phyloP scores from a whole-genome alignment of 2,329 filamentous ascomycete genomes.

The Aspergillus aculeatus region DNA sequence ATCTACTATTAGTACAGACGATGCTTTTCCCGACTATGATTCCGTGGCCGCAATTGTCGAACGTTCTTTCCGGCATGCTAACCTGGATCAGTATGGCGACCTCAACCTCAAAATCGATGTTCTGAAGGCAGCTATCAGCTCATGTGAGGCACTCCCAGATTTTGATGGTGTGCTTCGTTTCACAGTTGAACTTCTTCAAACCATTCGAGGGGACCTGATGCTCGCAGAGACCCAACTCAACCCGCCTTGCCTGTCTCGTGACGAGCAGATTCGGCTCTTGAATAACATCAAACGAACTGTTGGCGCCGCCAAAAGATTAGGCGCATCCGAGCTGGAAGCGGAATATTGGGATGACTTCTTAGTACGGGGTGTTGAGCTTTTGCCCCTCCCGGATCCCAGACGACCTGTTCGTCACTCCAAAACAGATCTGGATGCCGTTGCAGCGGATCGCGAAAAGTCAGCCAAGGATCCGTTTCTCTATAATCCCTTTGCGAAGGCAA shows the following conservation, averaged over 20 bases:
- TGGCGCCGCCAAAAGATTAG: conserved; percentile 71
- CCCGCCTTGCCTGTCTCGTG: conserved; percentile 67
- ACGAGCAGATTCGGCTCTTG: conserved; percentile 82
- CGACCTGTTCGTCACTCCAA: conserved; percentile 65
- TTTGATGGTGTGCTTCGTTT: conserved; percentile 86
- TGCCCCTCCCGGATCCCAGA: conserved; percentile 59
- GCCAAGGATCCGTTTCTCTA: conserved; percentile 83
- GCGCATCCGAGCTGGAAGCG: conserved; percentile 67
- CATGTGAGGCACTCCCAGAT: conserved; percentile 90
- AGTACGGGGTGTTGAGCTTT: conserved; percentile 71
- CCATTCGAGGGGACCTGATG: conserved; percentile 72
- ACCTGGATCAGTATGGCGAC: conserved; percentile 66
- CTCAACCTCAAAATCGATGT: conserved; percentile 79
- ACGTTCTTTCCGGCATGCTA: conserved; percentile 46
- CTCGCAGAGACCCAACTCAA: conserved; percentile 67
- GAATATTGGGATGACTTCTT: conserved; percentile 98
- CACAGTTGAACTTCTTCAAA: conserved; percentile 78
- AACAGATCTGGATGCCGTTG: conserved; percentile 50
- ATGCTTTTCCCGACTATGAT: conserved; percentile 31
- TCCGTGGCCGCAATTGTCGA: conserved; percentile 42
- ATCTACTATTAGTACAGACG: conserved; percentile 16
- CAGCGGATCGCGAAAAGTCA: conserved; percentile 39
- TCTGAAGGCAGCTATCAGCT: conserved; percentile 83
- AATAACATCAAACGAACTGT: conserved; percentile 85
- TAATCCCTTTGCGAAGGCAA: conserved; percentile 80